phyloP scores from a whole-genome alignment of 164 flowering plant species.

The Dillenia suffruticosa region DNA sequence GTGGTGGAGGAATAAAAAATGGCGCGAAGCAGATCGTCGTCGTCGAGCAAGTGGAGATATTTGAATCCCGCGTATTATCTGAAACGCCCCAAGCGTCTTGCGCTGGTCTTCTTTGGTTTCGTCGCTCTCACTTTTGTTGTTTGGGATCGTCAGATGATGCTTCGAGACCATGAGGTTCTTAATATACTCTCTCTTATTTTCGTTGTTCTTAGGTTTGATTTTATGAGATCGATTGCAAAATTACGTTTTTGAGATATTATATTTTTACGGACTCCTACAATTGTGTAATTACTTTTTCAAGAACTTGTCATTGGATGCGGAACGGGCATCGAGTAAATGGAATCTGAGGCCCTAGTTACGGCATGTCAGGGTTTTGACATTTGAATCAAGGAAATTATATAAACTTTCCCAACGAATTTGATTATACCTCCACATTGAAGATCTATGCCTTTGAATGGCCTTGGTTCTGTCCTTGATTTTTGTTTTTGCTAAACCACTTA shows the following conservation, averaged over 20 bases:
- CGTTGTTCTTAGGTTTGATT: background rate
- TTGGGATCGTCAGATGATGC: conserved; percentile 91
- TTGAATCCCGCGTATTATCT: conserved; percentile 69
- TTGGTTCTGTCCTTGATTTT: too few species aligned
- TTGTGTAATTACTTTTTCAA: background rate
- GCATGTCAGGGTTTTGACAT: too few species aligned
- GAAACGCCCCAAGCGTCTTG: conserved; percentile 77
- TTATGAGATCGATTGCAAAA: background rate
- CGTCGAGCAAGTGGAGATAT: conserved; percentile 49
- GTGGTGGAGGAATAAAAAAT: conserved; percentile 14
- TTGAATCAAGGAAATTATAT: too few species aligned
- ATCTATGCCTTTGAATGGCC: too few species aligned
- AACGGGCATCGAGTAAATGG: too few species aligned
- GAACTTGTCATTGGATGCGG: background rate
- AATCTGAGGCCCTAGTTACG: too few species aligned
- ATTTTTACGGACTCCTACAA: background rate
- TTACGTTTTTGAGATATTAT: background rate
- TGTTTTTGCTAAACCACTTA: too few species aligned
- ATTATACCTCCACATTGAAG: too few species aligned
- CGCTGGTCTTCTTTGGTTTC: conserved; percentile 63
- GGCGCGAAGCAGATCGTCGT: conserved; percentile 55
- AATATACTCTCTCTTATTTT: background rate
- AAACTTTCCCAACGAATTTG: too few species aligned
- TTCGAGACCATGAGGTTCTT: conserved; percentile 75
- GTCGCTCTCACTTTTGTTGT: conserved; percentile 48